Base-by-base conservation (phyloP, 2,329 filamentous ascomycete genomes). In the Penicillium sp. region DNA sequence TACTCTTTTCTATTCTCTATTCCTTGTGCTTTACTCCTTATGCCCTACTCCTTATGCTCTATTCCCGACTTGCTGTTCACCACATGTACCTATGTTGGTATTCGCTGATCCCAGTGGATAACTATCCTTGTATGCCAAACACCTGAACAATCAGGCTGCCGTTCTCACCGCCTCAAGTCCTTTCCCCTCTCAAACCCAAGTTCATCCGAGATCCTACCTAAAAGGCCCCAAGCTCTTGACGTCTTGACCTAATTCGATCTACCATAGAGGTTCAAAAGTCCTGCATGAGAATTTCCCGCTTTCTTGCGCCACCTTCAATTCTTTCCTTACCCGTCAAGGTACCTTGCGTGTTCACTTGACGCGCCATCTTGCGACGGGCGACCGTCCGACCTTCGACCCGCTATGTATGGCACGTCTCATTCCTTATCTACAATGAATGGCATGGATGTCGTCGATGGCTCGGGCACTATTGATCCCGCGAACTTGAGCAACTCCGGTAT, bases 391-490 rank as follows among this genome's bases (percentile, higher is more conserved):
- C 57, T 65, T 67, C 59, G 67, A 67, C 66, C 66, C 39, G 47
- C 44, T 48, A 78, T 79, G 74, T 79, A 79, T 71, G 73, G 74
- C 68, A 71, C 76, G 51, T 68, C 74, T 63, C 74, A 76, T 58
- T 71, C 74, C 46, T 66, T 72, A 79, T 81, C 84, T 75, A 82
- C 86, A 75, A 87, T 87, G 80, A 87, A 86, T 80, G 84, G 85
- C 76, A 72, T 80, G 65, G 76, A 76, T 54, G 70, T 77, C 57
- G 79, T 81, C 67, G 88, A 89, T 83, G 88, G 90, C 74, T 88
- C 88, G 80, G 89, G 88, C 73, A 95, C 91, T 71, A 94, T 96
- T 81, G 90, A 95, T 81, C 91, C 91, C 73, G 90, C 90, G 70
- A 89, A 88, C 61, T 82, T 96, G 79, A 91, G 88, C 78, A 87